Percentiles rank a stretch among this genome's conserved stretches.
These are phyloP conservation scores for Fusarium longipes DNA, from an alignment of 2,329 filamentous ascomycete species.

Conservation along the genomic window DNA sequence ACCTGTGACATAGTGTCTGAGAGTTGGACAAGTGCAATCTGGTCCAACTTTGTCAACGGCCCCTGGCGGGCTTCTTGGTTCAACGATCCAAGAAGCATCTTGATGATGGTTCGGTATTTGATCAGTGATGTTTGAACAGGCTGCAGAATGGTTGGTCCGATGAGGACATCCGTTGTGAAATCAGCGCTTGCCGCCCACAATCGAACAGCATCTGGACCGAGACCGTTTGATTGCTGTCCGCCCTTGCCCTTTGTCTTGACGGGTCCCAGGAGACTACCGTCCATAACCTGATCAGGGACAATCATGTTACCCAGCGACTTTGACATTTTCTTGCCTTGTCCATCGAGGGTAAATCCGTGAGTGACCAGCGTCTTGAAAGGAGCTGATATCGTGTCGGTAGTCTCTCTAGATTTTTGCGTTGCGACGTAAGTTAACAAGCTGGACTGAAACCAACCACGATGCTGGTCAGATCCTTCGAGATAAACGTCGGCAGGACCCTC, in stretches of 20 bases:
- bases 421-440: slow-evolving; percentile 89
- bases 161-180: slow-evolving; percentile 87
- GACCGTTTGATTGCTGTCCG: slow-evolving; percentile 67
- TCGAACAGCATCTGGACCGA: slow-evolving; percentile 88
- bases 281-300: slow-evolving; percentile 83
- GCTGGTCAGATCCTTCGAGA: slow-evolving; percentile 93
- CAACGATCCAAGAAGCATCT: slow-evolving; percentile 86
- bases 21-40: slow-evolving; percentile 82
- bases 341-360: slow-evolving; percentile 93
- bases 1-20: slow-evolving; percentile 73
- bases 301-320: slow-evolving; percentile 95
- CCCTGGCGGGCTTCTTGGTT: slow-evolving; percentile 63
- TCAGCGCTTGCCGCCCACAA: slow-evolving; percentile 93
- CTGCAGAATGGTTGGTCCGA: slow-evolving; percentile 81
- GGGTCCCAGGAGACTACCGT: slow-evolving; percentile 80
- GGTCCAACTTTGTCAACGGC: slow-evolving; percentile 71
- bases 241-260: slow-evolving; percentile 65
- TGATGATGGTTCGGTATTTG: slow-evolving; percentile 90
- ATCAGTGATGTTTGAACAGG: slow-evolving; percentile 80
- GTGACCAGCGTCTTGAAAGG: slow-evolving; percentile 94
- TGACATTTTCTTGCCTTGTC: slow-evolving; percentile 96
- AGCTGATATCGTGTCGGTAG: slow-evolving; percentile 53
- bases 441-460: slow-evolving; percentile 98
- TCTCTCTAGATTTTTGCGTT: slow-evolving; percentile 58
- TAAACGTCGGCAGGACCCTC: slow-evolving; percentile 80